These are phyloP conservation scores for Serendipita sp. DNA, from an alignment of 768 basidiomycete species.

Conservation along the genomic window DNA sequence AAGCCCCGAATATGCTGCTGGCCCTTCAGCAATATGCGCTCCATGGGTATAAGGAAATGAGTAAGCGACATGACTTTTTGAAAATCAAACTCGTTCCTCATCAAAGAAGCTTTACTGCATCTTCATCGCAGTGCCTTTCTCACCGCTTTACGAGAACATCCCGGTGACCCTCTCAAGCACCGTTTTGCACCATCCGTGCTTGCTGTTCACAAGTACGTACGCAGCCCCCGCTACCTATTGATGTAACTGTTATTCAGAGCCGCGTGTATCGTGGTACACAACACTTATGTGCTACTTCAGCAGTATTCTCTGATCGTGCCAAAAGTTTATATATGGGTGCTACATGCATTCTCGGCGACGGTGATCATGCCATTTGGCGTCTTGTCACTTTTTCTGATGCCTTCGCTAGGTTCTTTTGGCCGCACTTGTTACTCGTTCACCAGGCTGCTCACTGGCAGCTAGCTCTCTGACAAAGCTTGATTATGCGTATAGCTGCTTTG, in stretches of 20 bases:
- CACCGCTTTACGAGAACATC: conserved; percentile 48
- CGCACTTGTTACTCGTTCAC: conserved; percentile 60
- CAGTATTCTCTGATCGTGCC: conserved; percentile 43
- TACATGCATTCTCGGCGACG: conserved; percentile 53
- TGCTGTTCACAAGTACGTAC: conserved; percentile 50
- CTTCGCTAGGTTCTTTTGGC: conserved; percentile 19
- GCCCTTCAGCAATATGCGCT: conserved; percentile 1
- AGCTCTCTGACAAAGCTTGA: conserved; percentile 54
- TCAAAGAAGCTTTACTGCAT: neutral
- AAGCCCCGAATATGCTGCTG: neutral
- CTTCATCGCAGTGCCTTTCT: conserved; percentile 49
- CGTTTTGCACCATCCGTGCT: conserved; percentile 52
- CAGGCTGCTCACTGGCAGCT: conserved; percentile 51
- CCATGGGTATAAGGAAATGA: conserved; percentile 5
- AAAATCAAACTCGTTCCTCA: neutral
- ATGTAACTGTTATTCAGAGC: conserved; percentile 14
- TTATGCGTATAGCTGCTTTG: conserved; percentile 11
- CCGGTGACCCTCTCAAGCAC: conserved; percentile 52
- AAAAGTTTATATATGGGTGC: conserved; percentile 59
- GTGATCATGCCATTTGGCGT: too few species aligned
- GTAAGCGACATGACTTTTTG: neutral
- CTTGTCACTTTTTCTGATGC: neutral
- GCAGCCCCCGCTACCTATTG: conserved; percentile 35
- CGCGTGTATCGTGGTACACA: neutral
- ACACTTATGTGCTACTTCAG: conserved; percentile 23